These are phyloP conservation scores for Phytophthora ohioensis DNA, from an alignment of 352 stramenopile species.

Conservation along the genomic window DNA sequence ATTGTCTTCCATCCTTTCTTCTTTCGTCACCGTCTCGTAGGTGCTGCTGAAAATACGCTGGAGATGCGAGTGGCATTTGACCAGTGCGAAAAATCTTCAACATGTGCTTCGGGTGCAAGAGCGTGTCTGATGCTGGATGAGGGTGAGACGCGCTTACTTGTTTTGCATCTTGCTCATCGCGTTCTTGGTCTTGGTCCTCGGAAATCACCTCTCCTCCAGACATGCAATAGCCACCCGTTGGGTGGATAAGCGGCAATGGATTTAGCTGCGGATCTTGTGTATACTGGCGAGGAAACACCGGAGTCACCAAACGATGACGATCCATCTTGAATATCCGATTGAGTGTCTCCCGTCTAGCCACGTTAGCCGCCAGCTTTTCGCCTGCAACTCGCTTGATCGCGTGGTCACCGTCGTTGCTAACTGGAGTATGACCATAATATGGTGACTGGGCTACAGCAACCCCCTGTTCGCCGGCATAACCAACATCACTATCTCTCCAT, in stretches of 20 bases:
- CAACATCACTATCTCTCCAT: conserved; percentile 14
- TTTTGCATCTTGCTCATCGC: background rate
- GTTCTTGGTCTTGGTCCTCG: conserved; percentile 15
- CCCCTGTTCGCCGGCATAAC: background rate
- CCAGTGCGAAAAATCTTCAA: conserved; percentile 72
- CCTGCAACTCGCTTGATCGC: background rate
- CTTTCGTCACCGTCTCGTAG: conserved; percentile 39
- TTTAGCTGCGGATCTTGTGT: conserved; percentile 33
- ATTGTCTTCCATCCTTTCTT: background rate
- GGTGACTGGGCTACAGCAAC: background rate
- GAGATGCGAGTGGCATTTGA: conserved; percentile 72
- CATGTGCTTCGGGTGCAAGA: conserved; percentile 74
- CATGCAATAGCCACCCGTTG: conserved; percentile 22
- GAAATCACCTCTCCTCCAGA: conserved; percentile 10
- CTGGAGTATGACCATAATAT: background rate
- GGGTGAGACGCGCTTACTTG: background rate
- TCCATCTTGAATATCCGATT: conserved; percentile 76
- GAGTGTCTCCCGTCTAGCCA: conserved; percentile 50
- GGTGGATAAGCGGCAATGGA: conserved; percentile 41
- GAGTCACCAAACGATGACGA: conserved; percentile 66
- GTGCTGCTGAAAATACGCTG: conserved; percentile 61
- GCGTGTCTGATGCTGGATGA: conserved; percentile 33
- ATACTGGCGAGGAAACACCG: conserved; percentile 45
- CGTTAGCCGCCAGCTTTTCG: conserved; percentile 29
- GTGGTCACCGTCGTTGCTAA: conserved; percentile 1